Evolutionary conservation across 192 early-diverging fungal species (phyloP).

Genomic region (Coemansia sp.): DNA sequence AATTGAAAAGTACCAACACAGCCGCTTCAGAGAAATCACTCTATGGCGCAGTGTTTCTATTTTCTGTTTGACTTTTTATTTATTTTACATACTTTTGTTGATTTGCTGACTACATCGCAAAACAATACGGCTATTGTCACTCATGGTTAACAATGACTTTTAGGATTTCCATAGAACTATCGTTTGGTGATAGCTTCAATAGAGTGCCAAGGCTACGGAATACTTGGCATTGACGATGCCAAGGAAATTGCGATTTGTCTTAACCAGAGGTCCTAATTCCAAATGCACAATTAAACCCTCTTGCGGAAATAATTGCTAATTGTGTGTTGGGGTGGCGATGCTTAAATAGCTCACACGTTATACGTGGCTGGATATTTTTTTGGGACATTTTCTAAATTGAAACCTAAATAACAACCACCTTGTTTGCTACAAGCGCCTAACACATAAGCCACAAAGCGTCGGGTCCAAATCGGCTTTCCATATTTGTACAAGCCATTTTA

Average conservation of each 20-base stretch:
- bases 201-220: not conserved
- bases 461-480: not conserved
- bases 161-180: slow-evolving; percentile 1
- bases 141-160: not conserved
- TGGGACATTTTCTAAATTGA: not conserved
- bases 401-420: not conserved
- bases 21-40: too few species aligned
- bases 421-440: too few species aligned
- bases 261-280: not conserved
- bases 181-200: not conserved
- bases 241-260: not conserved
- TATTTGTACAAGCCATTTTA: not conserved
- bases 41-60: not conserved
- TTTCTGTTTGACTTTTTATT: not conserved
- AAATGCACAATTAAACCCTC: slow-evolving; percentile 8
- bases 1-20: too few species aligned
- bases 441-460: slow-evolving; percentile 1
- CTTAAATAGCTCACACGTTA: slow-evolving; percentile 1
- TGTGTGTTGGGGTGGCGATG: slow-evolving; percentile 6
- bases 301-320: not conserved
- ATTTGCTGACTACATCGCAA: not conserved
- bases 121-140: too few species aligned
- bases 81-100: slow-evolving; percentile 7
- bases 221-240: not conserved
- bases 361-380: slow-evolving; percentile 2